Percentiles rank a stretch among this genome's conserved stretches.
Evolutionary conservation across 78 protist species (phyloP).

Genomic region (Emiliania huxleyi): DNA sequence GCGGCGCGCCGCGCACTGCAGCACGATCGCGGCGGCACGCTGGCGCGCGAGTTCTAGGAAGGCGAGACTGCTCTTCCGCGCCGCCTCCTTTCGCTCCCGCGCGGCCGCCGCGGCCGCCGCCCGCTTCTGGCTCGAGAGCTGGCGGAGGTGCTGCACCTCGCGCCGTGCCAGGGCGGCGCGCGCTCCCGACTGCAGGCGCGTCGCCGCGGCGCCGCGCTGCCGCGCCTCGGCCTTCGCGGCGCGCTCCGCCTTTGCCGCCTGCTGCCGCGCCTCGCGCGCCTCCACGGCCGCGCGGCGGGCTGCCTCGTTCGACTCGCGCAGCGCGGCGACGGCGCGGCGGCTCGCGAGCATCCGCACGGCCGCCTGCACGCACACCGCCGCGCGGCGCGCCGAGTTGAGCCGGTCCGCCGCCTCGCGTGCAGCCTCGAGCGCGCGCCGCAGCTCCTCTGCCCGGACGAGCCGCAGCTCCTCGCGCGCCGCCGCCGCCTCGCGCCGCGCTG

Average conservation of each 20-base stretch:
- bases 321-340: too few relatives aligned
- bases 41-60: too few relatives aligned
- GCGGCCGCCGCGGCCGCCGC: too few relatives aligned
- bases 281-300: background rate
- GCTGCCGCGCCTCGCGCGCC: background rate
- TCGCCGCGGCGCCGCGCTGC: background rate
- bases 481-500: background rate
- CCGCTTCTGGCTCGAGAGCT: too few relatives aligned
- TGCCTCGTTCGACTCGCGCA: too few relatives aligned
- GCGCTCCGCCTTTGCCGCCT: background rate
- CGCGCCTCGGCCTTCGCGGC: background rate
- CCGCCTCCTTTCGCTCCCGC: too few relatives aligned
- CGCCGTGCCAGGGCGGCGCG: too few relatives aligned
- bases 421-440: background rate
- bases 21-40: too few relatives aligned
- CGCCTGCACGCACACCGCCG: background rate
- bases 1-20: too few relatives aligned
- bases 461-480: background rate
- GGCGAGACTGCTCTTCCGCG: too few relatives aligned
- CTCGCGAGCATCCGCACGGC: background rate
- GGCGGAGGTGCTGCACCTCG: too few relatives aligned
- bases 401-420: background rate
- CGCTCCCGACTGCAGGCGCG: background rate
- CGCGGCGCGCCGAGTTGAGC: background rate
- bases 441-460: background rate